These are phyloP conservation scores for Sungouiella blattae DNA, from an alignment of 805 yeast species.

Conservation along the genomic window DNA sequence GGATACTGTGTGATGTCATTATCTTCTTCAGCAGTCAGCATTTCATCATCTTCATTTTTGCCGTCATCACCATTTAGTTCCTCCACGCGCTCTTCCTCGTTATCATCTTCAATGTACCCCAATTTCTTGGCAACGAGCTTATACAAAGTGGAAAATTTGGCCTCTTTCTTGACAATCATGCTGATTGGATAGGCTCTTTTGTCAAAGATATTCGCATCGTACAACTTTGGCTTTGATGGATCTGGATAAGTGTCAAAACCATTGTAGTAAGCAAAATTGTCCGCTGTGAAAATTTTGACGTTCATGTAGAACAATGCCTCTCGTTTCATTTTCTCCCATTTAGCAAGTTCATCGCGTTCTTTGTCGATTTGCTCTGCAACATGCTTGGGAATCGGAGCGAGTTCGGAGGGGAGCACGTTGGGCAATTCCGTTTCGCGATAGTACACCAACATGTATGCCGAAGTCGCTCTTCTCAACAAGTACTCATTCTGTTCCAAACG, in stretches of 20 bases:
- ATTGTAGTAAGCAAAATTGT: constrained; percentile 54
- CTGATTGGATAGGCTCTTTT: constrained; percentile 45
- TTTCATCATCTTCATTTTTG: constrained; percentile 2
- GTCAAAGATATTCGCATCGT: constrained; percentile 47
- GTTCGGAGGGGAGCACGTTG: constrained; percentile 56
- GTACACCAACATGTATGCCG: constrained; percentile 96
- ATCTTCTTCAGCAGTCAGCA: background rate
- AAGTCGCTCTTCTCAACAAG: constrained; percentile 72
- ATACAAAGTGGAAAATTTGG: constrained; percentile 48
- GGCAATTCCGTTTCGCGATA: constrained; percentile 60
- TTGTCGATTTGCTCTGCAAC: constrained; percentile 61
- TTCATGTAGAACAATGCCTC: constrained; percentile 50
- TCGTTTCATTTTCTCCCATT: constrained; percentile 56
- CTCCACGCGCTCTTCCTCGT: background rate
- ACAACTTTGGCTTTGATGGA: constrained; percentile 41
- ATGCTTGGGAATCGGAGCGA: constrained; percentile 50
- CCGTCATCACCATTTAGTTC: background rate
- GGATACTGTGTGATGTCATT: constrained; percentile 15
- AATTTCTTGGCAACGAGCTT: constrained; percentile 46
- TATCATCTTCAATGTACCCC: constrained; percentile 24
- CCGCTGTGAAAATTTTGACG: constrained; percentile 52
- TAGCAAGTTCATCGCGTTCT: constrained; percentile 58
- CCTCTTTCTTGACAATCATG: constrained; percentile 55
- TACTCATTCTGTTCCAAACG: constrained; percentile 62
- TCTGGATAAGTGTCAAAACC: constrained; percentile 81